Percentiles rank a stretch among this genome's conserved stretches.
phyloP scores from a whole-genome alignment of 257 asterid genomes.

The Cordia subcordata region DNA sequence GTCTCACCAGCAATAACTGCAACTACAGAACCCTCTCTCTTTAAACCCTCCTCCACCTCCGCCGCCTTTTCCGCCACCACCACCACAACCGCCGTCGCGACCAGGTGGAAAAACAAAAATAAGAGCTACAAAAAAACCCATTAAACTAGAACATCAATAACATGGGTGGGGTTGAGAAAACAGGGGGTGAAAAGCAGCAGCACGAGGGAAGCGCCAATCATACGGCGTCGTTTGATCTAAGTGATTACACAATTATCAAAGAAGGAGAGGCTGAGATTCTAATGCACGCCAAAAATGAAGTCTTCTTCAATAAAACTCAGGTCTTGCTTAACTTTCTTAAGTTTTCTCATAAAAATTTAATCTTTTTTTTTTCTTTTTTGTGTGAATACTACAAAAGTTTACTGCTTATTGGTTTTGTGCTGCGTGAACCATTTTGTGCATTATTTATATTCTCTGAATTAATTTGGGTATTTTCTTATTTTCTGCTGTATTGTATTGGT shows the following conservation, averaged over 20 bases:
- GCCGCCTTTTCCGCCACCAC: slow-evolving; percentile 1
- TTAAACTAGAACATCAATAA: not conserved
- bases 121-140: not conserved
- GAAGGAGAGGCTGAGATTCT: slow-evolving; percentile 97
- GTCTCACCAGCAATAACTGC: too few relatives aligned
- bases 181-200: slow-evolving; percentile 34
- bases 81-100: slow-evolving; percentile 10
- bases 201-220: slow-evolving; percentile 10
- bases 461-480: not conserved
- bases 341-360: not conserved
- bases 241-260: slow-evolving; percentile 60
- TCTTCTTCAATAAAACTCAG: slow-evolving; percentile 91
- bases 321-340: slow-evolving; percentile 29
- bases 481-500: too few relatives aligned
- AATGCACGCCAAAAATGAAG: slow-evolving; percentile 85
- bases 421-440: too few relatives aligned
- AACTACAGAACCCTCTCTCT: not conserved
- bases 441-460: not conserved
- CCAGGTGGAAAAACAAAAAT: not conserved
- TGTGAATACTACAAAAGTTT: too few relatives aligned
- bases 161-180: slow-evolving; percentile 42
- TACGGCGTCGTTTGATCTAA: slow-evolving; percentile 47
- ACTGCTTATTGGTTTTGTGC: too few relatives aligned
- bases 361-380: not conserved
- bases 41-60: not conserved